Percentiles rank a stretch among this genome's conserved stretches.
phyloP scores from a whole-genome alignment of 257 asterid species.

The Solanum lignicaule region DNA sequence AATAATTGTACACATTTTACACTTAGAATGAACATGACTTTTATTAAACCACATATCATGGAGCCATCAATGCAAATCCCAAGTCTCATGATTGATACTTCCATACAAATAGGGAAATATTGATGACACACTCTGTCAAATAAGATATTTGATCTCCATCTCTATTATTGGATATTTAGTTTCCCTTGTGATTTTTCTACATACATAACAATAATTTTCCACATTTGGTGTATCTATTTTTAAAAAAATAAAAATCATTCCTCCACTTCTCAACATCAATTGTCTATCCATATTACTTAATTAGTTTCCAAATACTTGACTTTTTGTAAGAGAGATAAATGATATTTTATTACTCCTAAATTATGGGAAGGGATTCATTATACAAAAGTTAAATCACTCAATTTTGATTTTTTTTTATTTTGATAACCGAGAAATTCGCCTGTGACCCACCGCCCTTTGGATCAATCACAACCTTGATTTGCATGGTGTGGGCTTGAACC shows the following conservation, averaged over 20 bases:
- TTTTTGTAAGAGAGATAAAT: not conserved
- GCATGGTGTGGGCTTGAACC: no score
- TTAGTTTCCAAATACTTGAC: not conserved
- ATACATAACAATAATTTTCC: not conserved
- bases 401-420: no score
- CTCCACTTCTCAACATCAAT: not conserved
- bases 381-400: no score
- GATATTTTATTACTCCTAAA: not conserved
- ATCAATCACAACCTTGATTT: no score
- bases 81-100: not conserved
- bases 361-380: not conserved
- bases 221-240: not conserved
- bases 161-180: not conserved
- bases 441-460: no score
- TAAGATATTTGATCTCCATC: not conserved
- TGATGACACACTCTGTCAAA: not conserved
- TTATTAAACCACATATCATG: not conserved
- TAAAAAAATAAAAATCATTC: no score
- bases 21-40: no score
- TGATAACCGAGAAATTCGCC: no score
- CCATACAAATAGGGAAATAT: not conserved
- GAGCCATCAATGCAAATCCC: not conserved
- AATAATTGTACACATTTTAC: no score
- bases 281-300: not conserved
- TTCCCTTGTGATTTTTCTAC: not conserved